Evolutionary conservation across 495 filamentous ascomycete genomes (phyloP).

Genomic region (Cercophora samala): DNA sequence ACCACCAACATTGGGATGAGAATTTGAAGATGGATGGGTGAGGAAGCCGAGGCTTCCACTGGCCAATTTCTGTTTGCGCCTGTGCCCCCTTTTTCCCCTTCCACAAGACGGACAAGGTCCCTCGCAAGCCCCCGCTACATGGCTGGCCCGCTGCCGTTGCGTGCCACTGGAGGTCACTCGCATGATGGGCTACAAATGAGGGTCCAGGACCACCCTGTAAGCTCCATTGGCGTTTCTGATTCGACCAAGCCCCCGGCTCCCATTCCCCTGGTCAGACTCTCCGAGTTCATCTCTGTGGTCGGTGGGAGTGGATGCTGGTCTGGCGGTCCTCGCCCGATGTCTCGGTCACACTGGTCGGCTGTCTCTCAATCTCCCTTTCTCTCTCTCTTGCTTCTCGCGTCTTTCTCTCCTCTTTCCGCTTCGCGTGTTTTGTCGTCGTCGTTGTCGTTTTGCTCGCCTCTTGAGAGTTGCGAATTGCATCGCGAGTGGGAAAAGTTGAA

Average conservation of each 20-base stretch:
- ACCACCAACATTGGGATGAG: not conserved
- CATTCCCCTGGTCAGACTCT: conserved; percentile 23
- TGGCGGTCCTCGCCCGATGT: conserved; percentile 16
- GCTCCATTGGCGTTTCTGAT: conserved; percentile 30
- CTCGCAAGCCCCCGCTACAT: conserved; percentile 25
- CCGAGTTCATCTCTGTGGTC: conserved; percentile 26
- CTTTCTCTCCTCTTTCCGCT: conserved; percentile 11
- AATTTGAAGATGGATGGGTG: not conserved
- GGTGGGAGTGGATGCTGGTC: conserved; percentile 12
- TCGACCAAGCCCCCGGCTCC: conserved; percentile 26
- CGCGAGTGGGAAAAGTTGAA: not conserved
- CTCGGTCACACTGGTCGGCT: conserved; percentile 13
- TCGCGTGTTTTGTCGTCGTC: conserved; percentile 6
- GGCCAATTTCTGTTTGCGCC: conserved; percentile 31
- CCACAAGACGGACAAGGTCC: conserved; percentile 20
- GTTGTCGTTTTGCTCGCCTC: conserved; percentile 6
- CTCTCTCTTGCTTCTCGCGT: conserved; percentile 14
- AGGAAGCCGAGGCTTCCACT: not conserved
- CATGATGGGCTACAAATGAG: conserved; percentile 22
- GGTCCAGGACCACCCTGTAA: conserved; percentile 18
- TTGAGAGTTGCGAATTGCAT: conserved; percentile 14
- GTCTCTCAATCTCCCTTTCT: conserved; percentile 16
- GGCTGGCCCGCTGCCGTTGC: conserved; percentile 10
- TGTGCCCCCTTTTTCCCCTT: conserved; percentile 23
- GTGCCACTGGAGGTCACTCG: conserved; percentile 22